phyloP scores from a whole-genome alignment of 495 filamentous ascomycete genomes.

The Aspergillus conjunctus region DNA sequence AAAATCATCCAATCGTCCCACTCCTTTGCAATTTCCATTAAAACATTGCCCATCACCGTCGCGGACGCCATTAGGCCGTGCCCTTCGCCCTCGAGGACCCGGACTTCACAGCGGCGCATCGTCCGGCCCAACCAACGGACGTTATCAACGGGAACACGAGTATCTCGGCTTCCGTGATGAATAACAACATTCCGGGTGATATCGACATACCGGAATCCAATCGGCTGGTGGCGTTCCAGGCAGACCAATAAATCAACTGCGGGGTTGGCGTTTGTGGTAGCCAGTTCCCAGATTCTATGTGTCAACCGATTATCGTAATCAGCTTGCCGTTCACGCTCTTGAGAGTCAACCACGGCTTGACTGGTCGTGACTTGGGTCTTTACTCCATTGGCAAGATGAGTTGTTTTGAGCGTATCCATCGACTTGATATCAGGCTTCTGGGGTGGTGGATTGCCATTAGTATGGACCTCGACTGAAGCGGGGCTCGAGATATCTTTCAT shows the following conservation, averaged over 20 bases:
- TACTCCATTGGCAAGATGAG: slow-evolving; percentile 23
- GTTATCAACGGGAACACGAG: slow-evolving; percentile 91
- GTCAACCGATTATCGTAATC: slow-evolving; percentile 87
- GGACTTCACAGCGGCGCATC: slow-evolving; percentile 90
- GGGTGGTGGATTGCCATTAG: slow-evolving; percentile 57
- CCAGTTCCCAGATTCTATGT: slow-evolving; percentile 90
- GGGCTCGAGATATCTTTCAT: slow-evolving; percentile 41
- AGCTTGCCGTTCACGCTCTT: slow-evolving; percentile 67
- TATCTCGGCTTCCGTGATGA: slow-evolving; percentile 90
- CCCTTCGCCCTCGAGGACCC: slow-evolving; percentile 87
- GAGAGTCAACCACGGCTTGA: slow-evolving; percentile 29
- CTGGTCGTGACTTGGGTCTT: slow-evolving; percentile 11
- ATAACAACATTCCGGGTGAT: slow-evolving; percentile 89
- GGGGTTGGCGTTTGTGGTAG: slow-evolving; percentile 89
- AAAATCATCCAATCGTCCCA: slow-evolving; percentile 91
- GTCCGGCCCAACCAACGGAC: slow-evolving; percentile 91
- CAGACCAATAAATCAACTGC: slow-evolving; percentile 92
- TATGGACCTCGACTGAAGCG: slow-evolving; percentile 22
- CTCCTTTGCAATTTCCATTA: slow-evolving; percentile 91
- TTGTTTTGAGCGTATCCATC: slow-evolving; percentile 25
- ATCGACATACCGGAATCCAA: slow-evolving; percentile 96
- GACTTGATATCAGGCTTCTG: slow-evolving; percentile 38
- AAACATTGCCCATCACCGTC: slow-evolving; percentile 83
- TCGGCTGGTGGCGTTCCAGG: slow-evolving; percentile 84
- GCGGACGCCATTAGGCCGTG: slow-evolving; percentile 97